Conservation (phyloP, 192 early-diverging fungal species). For the Neocallimastix lanati region DNA sequence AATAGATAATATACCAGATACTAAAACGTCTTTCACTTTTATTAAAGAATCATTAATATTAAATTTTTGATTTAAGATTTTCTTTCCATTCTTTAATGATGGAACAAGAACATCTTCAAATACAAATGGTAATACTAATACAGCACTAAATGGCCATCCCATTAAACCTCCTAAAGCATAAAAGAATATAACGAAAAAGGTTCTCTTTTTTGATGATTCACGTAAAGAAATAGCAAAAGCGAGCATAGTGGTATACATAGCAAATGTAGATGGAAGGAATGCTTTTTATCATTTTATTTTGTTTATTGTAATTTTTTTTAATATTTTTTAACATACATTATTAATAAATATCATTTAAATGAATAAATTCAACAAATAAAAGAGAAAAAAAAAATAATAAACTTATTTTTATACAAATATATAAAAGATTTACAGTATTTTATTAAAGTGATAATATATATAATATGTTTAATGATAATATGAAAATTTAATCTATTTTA, state of each 20-base stretch:
- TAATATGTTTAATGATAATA: too few relatives aligned
- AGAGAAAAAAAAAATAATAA: background rate
- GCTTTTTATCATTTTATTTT: constrained; percentile 14
- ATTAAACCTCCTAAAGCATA: constrained; percentile 41
- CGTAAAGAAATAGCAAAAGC: constrained; percentile 50
- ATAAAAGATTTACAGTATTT: too few relatives aligned
- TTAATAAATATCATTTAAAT: too few relatives aligned
- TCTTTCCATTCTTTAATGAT: background rate
- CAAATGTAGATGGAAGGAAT: constrained; percentile 76
- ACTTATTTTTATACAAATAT: background rate
- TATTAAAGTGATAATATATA: too few relatives aligned
- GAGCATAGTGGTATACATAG: constrained; percentile 68
- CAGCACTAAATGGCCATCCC: constrained; percentile 80
- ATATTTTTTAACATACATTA: too few relatives aligned
- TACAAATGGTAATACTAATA: constrained; percentile 53
- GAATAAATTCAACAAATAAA: too few relatives aligned
- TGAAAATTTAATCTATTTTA: background rate
- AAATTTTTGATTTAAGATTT: background rate
- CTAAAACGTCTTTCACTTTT: background rate
- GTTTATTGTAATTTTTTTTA: too few relatives aligned
- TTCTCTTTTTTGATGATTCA: constrained; percentile 25
- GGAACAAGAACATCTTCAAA: constrained; percentile 44
- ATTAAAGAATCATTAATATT: background rate
- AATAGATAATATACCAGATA: background rate
- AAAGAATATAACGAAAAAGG: constrained; percentile 33